Evolutionary conservation across 2,329 filamentous ascomycete species (phyloP).

Genomic region (Nigrospora sphaerica): DNA sequence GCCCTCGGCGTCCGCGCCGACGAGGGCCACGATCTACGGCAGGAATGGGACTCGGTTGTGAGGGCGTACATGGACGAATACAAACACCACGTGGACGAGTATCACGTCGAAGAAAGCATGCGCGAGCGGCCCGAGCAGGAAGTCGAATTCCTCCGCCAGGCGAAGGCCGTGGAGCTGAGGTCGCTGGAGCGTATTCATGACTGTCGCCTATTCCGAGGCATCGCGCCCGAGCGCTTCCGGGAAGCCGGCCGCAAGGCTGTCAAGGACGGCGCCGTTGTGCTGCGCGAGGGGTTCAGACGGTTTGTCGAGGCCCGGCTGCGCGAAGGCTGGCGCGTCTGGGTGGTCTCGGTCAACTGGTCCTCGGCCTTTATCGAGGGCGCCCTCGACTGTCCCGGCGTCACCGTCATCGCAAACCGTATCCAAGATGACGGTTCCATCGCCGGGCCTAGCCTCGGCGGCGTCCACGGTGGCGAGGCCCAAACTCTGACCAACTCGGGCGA

Average conservation of each 20-base stretch:
- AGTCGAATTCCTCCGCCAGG: slow-evolving; percentile 32
- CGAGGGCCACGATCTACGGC: slow-evolving; percentile 23
- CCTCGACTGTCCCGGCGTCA: slow-evolving; percentile 22
- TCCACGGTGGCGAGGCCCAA: slow-evolving; percentile 12
- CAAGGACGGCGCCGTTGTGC: slow-evolving; percentile 19
- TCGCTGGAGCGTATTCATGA: slow-evolving; percentile 37
- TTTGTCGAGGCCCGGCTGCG: slow-evolving; percentile 12
- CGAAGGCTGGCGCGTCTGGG: slow-evolving; percentile 29
- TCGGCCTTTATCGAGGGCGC: slow-evolving; percentile 38
- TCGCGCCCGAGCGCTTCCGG: slow-evolving; percentile 24
- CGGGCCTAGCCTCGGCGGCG: slow-evolving; percentile 27
- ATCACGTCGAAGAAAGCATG: slow-evolving; percentile 21
- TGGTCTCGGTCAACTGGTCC: slow-evolving; percentile 48
- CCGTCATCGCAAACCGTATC: slow-evolving; percentile 38
- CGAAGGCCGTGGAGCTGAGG: slow-evolving; percentile 34
- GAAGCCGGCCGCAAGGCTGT: slow-evolving; percentile 31
- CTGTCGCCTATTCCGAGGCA: slow-evolving; percentile 36
- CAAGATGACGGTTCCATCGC: slow-evolving; percentile 28
- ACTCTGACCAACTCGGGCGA: slow-evolving; percentile 34
- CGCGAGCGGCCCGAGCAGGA: slow-evolving; percentile 31
- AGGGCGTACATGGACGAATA: slow-evolving; percentile 36
- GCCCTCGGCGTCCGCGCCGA: slow-evolving; percentile 26
- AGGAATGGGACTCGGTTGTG: slow-evolving; percentile 38
- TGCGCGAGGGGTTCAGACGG: slow-evolving; percentile 33
- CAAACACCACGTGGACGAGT: slow-evolving; percentile 25